Evolutionary conservation across 164 flowering plant genomes (phyloP).

Genomic region (Umbilicus rupestris): DNA sequence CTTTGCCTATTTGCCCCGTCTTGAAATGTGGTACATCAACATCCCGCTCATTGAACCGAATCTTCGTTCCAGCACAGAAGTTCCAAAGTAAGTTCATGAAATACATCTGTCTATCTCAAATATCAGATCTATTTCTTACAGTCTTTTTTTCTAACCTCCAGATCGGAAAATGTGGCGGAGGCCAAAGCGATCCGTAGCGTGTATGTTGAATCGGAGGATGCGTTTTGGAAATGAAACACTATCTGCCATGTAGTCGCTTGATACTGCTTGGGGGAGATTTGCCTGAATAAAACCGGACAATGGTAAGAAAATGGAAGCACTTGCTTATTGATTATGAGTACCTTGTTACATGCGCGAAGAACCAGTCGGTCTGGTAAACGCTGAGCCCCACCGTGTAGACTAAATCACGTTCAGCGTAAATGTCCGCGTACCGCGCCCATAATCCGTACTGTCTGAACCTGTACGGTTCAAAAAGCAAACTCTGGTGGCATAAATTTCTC

Average conservation of each 20-base stretch:
- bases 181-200: constrained; percentile 42
- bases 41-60: constrained; percentile 26
- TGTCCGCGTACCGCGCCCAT: constrained; percentile 57
- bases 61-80: too few relatives aligned
- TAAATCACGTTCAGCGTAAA: constrained; percentile 33
- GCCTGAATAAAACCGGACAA: constrained; percentile 16
- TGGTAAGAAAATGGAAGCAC: background rate
- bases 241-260: constrained; percentile 39
- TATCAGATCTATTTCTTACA: too few relatives aligned
- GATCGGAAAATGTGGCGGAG: constrained; percentile 32
- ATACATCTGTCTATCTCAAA: too few relatives aligned
- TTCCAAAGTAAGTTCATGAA: too few relatives aligned
- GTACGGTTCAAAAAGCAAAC: constrained; percentile 6
- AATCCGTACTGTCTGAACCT: constrained; percentile 54
- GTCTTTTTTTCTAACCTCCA: too few relatives aligned
- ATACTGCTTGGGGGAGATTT: constrained; percentile 21
- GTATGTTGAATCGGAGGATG: constrained; percentile 32
- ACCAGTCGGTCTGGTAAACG: constrained; percentile 50
- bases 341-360: constrained; percentile 51
- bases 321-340: constrained; percentile 11
- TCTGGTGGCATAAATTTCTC: background rate
- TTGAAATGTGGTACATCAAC: constrained; percentile 22
- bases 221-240: constrained; percentile 27
- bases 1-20: constrained; percentile 28
- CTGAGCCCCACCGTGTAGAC: constrained; percentile 39